Evolutionary conservation across 176 grass and related monocot genomes (phyloP).

Genomic region (Musa troglodytarum): DNA sequence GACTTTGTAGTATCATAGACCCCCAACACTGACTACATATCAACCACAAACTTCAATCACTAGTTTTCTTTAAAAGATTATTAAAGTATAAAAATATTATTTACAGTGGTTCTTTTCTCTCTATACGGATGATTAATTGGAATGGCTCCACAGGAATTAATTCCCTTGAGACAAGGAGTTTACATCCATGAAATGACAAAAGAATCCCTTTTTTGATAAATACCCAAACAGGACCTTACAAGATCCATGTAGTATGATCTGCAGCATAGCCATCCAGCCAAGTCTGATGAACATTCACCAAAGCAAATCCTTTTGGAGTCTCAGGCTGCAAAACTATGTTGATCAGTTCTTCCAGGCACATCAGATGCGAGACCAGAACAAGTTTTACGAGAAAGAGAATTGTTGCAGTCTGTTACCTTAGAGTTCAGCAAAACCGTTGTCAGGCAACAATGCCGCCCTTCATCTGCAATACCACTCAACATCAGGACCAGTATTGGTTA

Average conservation of each 20-base stretch:
- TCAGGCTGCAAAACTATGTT: slow-evolving; percentile 5
- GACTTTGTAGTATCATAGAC: too few species aligned
- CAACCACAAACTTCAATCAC: too few species aligned
- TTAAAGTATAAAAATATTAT: too few species aligned
- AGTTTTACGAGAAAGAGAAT: background rate
- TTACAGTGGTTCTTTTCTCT: too few species aligned
- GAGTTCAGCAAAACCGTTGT: slow-evolving; percentile 50
- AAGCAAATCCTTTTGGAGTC: background rate
- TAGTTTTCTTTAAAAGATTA: too few species aligned
- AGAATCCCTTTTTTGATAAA: background rate
- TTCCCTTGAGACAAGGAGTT: background rate
- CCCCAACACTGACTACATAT: too few species aligned
- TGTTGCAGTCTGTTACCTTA: slow-evolving; percentile 33
- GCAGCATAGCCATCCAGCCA: slow-evolving; percentile 17
- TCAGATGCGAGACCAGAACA: background rate
- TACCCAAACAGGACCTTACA: background rate
- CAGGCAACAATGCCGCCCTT: slow-evolving; percentile 35
- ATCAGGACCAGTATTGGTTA: background rate
- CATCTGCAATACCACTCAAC: slow-evolving; percentile 32
- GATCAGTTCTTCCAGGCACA: background rate
- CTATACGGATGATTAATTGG: too few species aligned
- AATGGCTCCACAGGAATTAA: too few species aligned
- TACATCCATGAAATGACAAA: background rate
- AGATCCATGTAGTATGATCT: slow-evolving; percentile 13
- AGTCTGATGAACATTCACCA: slow-evolving; percentile 10